Percentiles rank a stretch among this genome's conserved stretches.
phyloP scores from a whole-genome alignment of 345 rosid species.

The Carallia brachiata region DNA sequence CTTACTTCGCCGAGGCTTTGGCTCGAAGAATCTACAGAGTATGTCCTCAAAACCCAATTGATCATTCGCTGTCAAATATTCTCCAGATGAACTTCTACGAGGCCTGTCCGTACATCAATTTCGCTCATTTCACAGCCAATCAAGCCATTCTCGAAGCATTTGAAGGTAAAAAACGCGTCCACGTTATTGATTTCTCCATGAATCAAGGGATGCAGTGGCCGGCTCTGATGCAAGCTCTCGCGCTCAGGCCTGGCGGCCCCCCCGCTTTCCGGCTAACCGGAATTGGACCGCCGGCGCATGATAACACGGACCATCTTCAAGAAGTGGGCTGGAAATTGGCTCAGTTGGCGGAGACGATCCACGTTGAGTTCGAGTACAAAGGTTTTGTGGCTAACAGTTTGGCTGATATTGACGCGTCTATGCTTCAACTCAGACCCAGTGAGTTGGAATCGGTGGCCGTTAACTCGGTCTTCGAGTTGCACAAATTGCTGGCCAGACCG shows the following conservation, averaged over 20 bases:
- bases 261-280: constrained; percentile 75
- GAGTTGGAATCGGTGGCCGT: constrained; percentile 70
- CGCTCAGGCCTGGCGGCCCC: constrained; percentile 69
- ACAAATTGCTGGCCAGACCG: constrained; percentile 54
- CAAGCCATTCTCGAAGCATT: constrained; percentile 86
- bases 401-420: constrained; percentile 75
- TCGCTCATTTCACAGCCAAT: constrained; percentile 82
- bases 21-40: constrained; percentile 65
- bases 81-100: constrained; percentile 89
- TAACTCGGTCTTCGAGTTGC: constrained; percentile 82
- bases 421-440: constrained; percentile 56
- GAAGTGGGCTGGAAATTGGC: constrained; percentile 78
- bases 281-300: constrained; percentile 70
- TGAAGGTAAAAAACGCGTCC: constrained; percentile 54
- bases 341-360: constrained; percentile 64
- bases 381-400: constrained; percentile 72
- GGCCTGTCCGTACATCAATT: constrained; percentile 79
- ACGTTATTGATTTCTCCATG: constrained; percentile 70
- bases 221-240: constrained; percentile 81
- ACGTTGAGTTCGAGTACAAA: constrained; percentile 69
- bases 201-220: constrained; percentile 88
- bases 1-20: constrained; percentile 74
- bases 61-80: constrained; percentile 47
- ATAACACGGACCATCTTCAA: constrained; percentile 57
- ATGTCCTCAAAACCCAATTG: constrained; percentile 40